phyloP scores from a whole-genome alignment of 2,329 filamentous ascomycete species.

The Fusarium nanum region DNA sequence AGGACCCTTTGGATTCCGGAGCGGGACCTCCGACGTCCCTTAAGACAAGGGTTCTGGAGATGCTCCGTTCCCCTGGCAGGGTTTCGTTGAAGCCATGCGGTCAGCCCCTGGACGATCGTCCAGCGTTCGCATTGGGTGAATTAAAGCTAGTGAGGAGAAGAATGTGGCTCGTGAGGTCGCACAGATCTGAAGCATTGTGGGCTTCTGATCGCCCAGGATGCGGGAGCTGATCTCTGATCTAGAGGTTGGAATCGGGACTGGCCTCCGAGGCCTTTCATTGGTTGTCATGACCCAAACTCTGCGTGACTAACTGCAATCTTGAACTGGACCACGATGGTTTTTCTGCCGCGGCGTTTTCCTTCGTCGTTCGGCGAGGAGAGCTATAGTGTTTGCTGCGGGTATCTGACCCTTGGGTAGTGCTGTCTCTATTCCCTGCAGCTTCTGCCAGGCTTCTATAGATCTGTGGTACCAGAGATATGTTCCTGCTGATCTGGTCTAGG shows the following conservation, averaged over 20 bases:
- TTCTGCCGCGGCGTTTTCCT: background rate
- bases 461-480: background rate
- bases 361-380: background rate
- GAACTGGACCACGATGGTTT: background rate
- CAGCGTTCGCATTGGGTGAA: background rate
- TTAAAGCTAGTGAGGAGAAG: background rate
- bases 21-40: constrained; percentile 14
- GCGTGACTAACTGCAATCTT: background rate
- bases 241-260: background rate
- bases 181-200: constrained; percentile 28
- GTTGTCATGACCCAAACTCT: background rate
- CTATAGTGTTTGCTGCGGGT: background rate
- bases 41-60: constrained; percentile 7
- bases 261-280: constrained; percentile 3
- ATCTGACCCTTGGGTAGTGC: background rate
- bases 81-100: constrained; percentile 7
- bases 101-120: constrained; percentile 5
- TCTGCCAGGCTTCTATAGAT: background rate
- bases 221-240: constrained; percentile 11
- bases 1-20: constrained; percentile 13
- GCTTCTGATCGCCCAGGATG: background rate
- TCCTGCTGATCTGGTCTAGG: background rate
- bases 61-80: constrained; percentile 8
- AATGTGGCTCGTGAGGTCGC: constrained; percentile 18
- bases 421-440: background rate